Evolutionary conservation across 2,329 filamentous ascomycete species (phyloP).

Genomic region (Leptographium radiaticola): DNA sequence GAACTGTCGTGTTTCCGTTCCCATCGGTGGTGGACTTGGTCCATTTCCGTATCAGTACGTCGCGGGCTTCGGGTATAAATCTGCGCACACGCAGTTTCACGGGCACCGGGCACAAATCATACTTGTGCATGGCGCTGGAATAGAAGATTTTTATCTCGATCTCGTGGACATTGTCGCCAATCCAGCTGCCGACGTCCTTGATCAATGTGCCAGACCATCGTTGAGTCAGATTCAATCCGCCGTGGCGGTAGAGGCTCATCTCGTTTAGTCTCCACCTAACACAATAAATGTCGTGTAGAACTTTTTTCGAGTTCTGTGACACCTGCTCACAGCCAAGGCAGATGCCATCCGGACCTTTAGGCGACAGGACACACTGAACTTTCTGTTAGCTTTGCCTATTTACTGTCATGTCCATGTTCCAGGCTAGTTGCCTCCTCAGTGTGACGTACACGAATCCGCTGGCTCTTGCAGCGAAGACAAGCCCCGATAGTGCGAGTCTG

Average conservation of each 20-base stretch:
- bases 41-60: slow-evolving; percentile 27
- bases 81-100: slow-evolving; percentile 26
- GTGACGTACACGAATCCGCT: slow-evolving; percentile 27
- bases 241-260: slow-evolving; percentile 26
- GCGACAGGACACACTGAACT: slow-evolving; percentile 14
- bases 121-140: slow-evolving; percentile 12
- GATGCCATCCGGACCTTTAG: slow-evolving; percentile 5
- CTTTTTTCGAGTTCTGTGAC: slow-evolving; percentile 28
- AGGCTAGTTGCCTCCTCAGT: background rate
- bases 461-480: slow-evolving; percentile 31
- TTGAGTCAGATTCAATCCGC: slow-evolving; percentile 29
- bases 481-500: slow-evolving; percentile 24
- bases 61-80: slow-evolving; percentile 24
- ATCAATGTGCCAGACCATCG: slow-evolving; percentile 29
- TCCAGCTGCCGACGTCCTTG: slow-evolving; percentile 26
- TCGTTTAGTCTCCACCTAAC: slow-evolving; percentile 29
- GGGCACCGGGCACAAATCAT: slow-evolving; percentile 23
- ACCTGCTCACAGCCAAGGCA: slow-evolving; percentile 29
- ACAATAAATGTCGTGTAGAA: slow-evolving; percentile 32
- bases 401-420: background rate
- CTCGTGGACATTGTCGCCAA: slow-evolving; percentile 13
- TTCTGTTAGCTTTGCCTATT: background rate
- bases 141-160: slow-evolving; percentile 23
- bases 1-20: too few species aligned
- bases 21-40: slow-evolving; percentile 10